phyloP scores from a whole-genome alignment of 2,329 filamentous ascomycete species.

The Elsinoe ampelina region DNA sequence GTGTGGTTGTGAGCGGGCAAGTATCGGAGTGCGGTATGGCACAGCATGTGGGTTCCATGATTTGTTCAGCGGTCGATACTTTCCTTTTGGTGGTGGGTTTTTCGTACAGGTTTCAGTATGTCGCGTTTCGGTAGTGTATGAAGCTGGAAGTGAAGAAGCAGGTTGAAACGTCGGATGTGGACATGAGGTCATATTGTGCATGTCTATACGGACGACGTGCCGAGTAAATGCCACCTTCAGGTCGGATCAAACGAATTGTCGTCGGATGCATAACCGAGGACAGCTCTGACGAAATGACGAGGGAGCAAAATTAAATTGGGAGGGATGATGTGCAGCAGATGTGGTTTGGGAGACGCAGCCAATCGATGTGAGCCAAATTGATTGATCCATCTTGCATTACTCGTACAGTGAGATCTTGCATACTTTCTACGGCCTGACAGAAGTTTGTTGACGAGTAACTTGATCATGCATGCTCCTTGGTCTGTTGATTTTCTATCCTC shows the following conservation, averaged over 20 bases:
- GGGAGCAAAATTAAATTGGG: constrained; percentile 1
- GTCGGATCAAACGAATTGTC: neutral
- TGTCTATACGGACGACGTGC: neutral
- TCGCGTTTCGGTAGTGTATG: constrained; percentile 6
- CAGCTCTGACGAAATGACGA: constrained; percentile 2
- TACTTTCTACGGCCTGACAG: no score
- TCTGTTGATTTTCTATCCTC: constrained; percentile 2
- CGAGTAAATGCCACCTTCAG: neutral
- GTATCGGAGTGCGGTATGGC: constrained; percentile 3
- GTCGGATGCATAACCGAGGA: neutral
- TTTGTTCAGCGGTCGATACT: neutral
- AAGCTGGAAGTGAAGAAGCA: neutral
- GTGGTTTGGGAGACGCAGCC: constrained; percentile 6
- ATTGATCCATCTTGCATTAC: constrained; percentile 1
- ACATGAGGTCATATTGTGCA: neutral
- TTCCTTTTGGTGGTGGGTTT: neutral
- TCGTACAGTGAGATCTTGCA: neutral
- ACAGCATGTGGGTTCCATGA: neutral
- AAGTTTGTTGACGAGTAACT: no score
- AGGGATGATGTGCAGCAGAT: constrained; percentile 7
- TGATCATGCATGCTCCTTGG: neutral
- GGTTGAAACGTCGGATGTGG: constrained; percentile 4
- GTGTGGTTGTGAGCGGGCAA: constrained; percentile 2
- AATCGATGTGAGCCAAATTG: neutral
- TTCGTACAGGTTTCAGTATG: constrained; percentile 1